A percentile compares a stretch with the other conserved stretches of the same genome.
Evolutionary conservation across 176 grass and related monocot species (phyloP).

Genomic region (Hordeum vulgare): DNA sequence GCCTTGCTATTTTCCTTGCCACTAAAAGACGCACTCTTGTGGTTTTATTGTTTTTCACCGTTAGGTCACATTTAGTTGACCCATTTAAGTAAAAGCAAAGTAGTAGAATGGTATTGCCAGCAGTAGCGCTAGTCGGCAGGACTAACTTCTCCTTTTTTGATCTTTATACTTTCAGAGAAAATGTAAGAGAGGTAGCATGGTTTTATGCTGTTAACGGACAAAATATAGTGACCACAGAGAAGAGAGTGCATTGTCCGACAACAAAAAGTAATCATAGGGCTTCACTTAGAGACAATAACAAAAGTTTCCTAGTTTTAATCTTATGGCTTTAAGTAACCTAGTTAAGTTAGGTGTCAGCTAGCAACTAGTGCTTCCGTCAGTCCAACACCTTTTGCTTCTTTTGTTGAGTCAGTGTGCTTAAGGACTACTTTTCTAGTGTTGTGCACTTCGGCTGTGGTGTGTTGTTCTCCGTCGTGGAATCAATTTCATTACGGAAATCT

Average conservation of each 20-base stretch:
- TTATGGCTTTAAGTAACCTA: constrained; percentile 3
- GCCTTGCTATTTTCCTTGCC: not conserved
- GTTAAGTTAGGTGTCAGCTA: not conserved
- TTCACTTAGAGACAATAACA: not conserved
- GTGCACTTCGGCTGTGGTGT: not conserved
- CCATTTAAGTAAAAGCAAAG: not conserved
- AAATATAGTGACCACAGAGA: not conserved
- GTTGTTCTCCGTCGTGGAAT: not conserved
- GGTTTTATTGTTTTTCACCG: not conserved
- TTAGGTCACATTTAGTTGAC: not conserved
- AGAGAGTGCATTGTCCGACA: not conserved
- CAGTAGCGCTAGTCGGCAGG: not conserved
- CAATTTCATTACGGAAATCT: not conserved
- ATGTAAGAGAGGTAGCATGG: not conserved
- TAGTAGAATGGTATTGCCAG: not conserved
- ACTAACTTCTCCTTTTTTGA: not conserved
- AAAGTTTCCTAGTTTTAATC: not conserved
- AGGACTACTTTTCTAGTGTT: not conserved
- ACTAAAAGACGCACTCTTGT: not conserved
- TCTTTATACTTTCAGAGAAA: not conserved
- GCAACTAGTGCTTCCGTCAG: not conserved
- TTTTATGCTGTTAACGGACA: not conserved
- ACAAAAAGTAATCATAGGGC: not conserved
- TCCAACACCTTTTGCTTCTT: not conserved
- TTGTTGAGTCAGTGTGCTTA: not conserved